These are phyloP conservation scores for Globisporangium nagaii DNA, from an alignment of 352 stramenopile species.

Conservation along the genomic window DNA sequence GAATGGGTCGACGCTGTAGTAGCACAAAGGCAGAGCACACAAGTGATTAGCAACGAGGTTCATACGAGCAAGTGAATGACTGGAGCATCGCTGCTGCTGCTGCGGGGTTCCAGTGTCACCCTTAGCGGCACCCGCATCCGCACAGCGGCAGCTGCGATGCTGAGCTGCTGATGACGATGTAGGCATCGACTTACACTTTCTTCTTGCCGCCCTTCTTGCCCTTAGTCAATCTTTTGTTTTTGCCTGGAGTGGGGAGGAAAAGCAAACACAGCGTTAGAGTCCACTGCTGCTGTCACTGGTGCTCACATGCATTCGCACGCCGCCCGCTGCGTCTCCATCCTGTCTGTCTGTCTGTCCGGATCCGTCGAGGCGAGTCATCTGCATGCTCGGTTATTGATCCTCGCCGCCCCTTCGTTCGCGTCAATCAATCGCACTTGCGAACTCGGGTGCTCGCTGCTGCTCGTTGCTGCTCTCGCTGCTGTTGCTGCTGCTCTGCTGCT, in stretches of 20 bases:
- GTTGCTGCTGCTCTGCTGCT: constrained; percentile 1
- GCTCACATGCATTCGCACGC: neutral
- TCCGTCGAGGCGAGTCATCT: neutral
- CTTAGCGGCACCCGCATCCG: too few relatives aligned
- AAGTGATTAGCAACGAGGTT: constrained; percentile 3
- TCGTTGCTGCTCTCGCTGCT: constrained; percentile 11
- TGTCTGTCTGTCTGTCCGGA: neutral
- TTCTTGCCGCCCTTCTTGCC: constrained; percentile 92
- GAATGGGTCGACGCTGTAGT: constrained; percentile 95
- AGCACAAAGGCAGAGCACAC: constrained; percentile 8
- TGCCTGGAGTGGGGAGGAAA: constrained; percentile 45
- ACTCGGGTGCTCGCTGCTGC: neutral
- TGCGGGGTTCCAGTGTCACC: too few relatives aligned
- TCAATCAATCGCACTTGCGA: neutral
- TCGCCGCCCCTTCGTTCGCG: neutral
- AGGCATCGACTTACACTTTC: constrained; percentile 84
- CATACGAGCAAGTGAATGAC: neutral
- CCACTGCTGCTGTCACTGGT: neutral
- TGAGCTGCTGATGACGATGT: neutral
- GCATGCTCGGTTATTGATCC: neutral
- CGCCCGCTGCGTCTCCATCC: neutral
- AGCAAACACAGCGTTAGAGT: neutral
- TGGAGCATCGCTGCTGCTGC: neutral
- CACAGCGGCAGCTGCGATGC: neutral
- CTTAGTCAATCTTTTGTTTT: constrained; percentile 91